Base-by-base conservation (phyloP, 148 eudicot genomes). In the Heliamphora exappendiculata region DNA sequence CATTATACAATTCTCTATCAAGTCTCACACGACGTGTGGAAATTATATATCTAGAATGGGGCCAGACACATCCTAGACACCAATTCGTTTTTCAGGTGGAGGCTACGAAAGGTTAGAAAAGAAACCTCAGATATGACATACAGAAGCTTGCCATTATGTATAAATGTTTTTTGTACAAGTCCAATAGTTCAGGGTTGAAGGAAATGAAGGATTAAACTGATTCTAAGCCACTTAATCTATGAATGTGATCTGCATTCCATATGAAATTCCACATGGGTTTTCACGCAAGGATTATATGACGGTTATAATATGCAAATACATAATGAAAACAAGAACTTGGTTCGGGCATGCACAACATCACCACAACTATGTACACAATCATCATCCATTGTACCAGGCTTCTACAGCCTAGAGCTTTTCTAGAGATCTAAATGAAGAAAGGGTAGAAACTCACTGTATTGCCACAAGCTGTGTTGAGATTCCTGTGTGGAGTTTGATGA, bases 401-500 rank as follows among this genome's bases (percentile, higher is more conserved):
- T 36, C 36, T 7, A 28, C 53, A 37, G 44, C 47, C 34, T 16
- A 73, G 37, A 59, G 33, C 69, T 74, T 60, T 14, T 44, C n/a
- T 26, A 7, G 19, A 70, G 54, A 70, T 70, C 17, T 47, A 70
- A 70, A 28, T 13, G 41, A 45, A 20, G n/a, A 47, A 47, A 4
- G 33, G 60, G 29, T 20, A 36, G 20, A 67, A 74, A 81, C 58
- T 84, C 79, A 88, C 89, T 55, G 63, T 81, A 84, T 78, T 82
- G 80, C 82, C 79, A 66, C 45, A 60, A 58, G 74, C 79, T 70
- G 34, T 79, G 69, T 50, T 54, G 84, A 39, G 91, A 76, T 70
- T 86, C 88, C 68, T 76, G 85, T 34, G 77, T 72, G 78, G 85
- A 62, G 66, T 74, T 79, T 59, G 92, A 57, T 8, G 89, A 74